Evolutionary conservation across 305 asterid genomes (phyloP), one percentile per base, ranked within the genome.

Genomic region (Ilex paraguariensis): DNA sequence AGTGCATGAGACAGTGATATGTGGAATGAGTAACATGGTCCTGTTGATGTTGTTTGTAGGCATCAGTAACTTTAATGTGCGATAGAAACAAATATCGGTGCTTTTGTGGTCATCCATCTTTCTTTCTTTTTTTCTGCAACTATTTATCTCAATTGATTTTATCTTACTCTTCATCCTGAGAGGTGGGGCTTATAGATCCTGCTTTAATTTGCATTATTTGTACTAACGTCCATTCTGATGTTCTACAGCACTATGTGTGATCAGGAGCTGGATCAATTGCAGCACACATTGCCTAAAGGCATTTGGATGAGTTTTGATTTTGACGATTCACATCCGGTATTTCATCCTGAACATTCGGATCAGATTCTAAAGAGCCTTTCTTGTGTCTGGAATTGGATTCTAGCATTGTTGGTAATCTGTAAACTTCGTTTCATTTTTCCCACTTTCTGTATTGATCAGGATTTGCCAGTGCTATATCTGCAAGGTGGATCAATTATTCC

Each of bases 301-400:
- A 73, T 82, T 61, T 94, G 97, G 96, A 67, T 73, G 58, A 78
- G 84, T 74, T 94, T 94, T 71, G 99, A 94, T 65, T 87, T 90
- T 72, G 95, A 94, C 65, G 99, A 94, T 77, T 75, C 91, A 64
- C 96, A 94, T 79, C 96, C 95, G 73, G 97, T 94, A 85, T 42
- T 67, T 56, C 49, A 67, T 60, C 72, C 70, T 71, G 39, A 13
- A 56, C 12, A 59, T 67, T 65, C 49, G 16, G 64, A 56, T 46
- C 31, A 40, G 31, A 13, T 7, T 60, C 36, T 13, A 15, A 16
- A 10, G 9, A 55, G 11, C 64, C 52, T 16, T 49, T 50, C 57
- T 63, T 16, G 2, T 21, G 28, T 21, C 28, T 21, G 28, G 2
- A 21, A 21, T 21, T 21, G 28, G 28, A 12, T 46, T 56, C 52